Evolutionary conservation across 257 asterid genomes (phyloP).

Genomic region (Gynochthodes officinalis): DNA sequence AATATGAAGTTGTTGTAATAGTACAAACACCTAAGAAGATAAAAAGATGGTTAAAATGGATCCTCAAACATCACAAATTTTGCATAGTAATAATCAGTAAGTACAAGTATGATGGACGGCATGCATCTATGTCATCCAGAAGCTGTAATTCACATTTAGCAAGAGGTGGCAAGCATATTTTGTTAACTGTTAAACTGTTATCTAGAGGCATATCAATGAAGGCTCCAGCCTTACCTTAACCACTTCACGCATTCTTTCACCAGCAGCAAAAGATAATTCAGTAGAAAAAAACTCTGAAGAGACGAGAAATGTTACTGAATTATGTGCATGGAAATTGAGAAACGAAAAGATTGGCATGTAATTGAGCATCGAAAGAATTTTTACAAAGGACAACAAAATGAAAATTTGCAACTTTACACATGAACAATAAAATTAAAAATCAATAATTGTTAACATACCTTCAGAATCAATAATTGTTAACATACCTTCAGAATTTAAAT

Average conservation of each 20-base stretch:
- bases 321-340: neutral
- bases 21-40: slow-evolving; percentile 62
- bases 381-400: neutral
- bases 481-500: slow-evolving; percentile 51
- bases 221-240: slow-evolving; percentile 65
- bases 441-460: slow-evolving; percentile 41
- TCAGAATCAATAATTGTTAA: slow-evolving; percentile 25
- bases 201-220: neutral
- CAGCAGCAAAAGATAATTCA: slow-evolving; percentile 78
- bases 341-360: neutral
- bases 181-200: neutral
- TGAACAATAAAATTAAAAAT: neutral
- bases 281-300: slow-evolving; percentile 43
- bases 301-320: slow-evolving; percentile 22
- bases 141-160: neutral
- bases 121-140: neutral
- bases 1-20: slow-evolving; percentile 78
- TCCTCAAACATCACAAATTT: slow-evolving; percentile 5
- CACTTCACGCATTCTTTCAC: slow-evolving; percentile 77
- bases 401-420: neutral
- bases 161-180: neutral
- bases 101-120: neutral
- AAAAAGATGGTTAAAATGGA: slow-evolving; percentile 16
- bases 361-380: neutral
- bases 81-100: neutral